phyloP scores from a whole-genome alignment of 768 basidiomycete genomes.

The Russula lepida region DNA sequence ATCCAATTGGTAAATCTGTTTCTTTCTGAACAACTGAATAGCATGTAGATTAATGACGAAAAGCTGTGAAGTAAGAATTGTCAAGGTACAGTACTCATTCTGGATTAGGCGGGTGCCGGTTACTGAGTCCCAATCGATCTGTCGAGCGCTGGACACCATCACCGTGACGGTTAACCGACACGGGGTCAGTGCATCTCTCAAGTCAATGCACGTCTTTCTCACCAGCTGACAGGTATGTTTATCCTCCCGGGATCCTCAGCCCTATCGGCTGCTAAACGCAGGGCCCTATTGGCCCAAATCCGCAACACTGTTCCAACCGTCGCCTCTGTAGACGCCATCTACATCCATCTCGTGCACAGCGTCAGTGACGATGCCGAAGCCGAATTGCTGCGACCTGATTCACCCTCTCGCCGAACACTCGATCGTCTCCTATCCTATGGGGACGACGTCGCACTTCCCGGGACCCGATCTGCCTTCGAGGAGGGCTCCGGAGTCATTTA shows the following conservation, averaged over 20 bases:
- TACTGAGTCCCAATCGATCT: too few species aligned
- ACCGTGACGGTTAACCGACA: neutral
- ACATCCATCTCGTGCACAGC: slow-evolving; percentile 78
- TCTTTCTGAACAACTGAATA: too few species aligned
- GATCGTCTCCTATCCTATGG: slow-evolving; percentile 78
- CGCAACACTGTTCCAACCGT: slow-evolving; percentile 46
- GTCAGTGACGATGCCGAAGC: slow-evolving; percentile 36
- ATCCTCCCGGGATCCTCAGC: slow-evolving; percentile 70
- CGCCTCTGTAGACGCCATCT: slow-evolving; percentile 69
- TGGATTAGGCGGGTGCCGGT: too few species aligned
- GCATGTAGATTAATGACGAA: too few species aligned
- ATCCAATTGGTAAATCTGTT: too few species aligned
- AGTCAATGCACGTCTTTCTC: neutral
- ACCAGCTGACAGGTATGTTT: slow-evolving; percentile 46
- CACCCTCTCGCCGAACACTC: slow-evolving; percentile 45
- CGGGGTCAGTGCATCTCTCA: neutral
- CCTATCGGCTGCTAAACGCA: slow-evolving; percentile 62
- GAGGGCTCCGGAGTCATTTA: slow-evolving; percentile 44
- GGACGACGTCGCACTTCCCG: slow-evolving; percentile 50
- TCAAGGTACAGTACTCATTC: too few species aligned
- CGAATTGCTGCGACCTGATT: slow-evolving; percentile 39
- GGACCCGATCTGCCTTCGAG: slow-evolving; percentile 33
- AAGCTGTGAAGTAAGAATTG: too few species aligned
- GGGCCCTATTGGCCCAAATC: slow-evolving; percentile 52
- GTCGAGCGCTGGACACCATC: neutral